Conservation (phyloP, 768 basidiomycete species). For the Podaxis carcinomalis region DNA sequence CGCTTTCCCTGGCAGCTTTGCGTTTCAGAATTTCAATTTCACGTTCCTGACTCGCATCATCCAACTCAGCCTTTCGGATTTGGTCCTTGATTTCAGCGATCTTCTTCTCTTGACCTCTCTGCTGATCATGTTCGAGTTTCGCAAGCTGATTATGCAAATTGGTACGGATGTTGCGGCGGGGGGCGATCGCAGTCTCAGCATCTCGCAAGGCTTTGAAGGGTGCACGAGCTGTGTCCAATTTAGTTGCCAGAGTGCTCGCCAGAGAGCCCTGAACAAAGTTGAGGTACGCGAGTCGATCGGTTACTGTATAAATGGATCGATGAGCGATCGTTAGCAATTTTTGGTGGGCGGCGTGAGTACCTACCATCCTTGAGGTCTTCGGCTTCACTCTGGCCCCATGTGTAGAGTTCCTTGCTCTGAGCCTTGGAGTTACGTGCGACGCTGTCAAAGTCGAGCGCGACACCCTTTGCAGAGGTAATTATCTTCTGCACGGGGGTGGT, state of each 20-base stretch:
- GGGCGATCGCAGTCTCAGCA: conserved; percentile 57
- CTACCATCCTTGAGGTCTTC: conserved; percentile 75
- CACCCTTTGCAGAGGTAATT: conserved; percentile 73
- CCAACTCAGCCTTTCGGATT: conserved; percentile 58
- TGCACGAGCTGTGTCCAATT: conserved; percentile 58
- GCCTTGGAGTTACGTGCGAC: conserved; percentile 62
- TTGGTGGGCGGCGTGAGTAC: conserved; percentile 13
- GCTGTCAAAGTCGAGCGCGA: conserved; percentile 70
- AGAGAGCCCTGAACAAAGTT: conserved; percentile 76
- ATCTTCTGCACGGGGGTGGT: conserved; percentile 69
- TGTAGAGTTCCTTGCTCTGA: conserved; percentile 81
- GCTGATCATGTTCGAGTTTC: conserved; percentile 62
- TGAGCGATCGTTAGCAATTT: conserved; percentile 11
- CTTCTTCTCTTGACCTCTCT: conserved; percentile 61
- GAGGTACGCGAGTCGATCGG: conserved; percentile 78
- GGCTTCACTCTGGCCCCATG: conserved; percentile 72
- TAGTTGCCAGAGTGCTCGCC: conserved; percentile 51
- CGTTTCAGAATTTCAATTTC: conserved; percentile 71
- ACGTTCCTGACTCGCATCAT: conserved; percentile 63
- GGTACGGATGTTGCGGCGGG: conserved; percentile 58
- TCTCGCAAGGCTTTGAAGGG: conserved; percentile 71
- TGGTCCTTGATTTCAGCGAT: conserved; percentile 67
- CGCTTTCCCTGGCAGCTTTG: conserved; percentile 73
- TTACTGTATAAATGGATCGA: conserved; percentile 37
- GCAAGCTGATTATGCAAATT: conserved; percentile 56